Evolutionary conservation across 2,329 filamentous ascomycete species (phyloP), one percentile per base, ranked within the genome.

Genomic region (Graphilbum fragrans): DNA sequence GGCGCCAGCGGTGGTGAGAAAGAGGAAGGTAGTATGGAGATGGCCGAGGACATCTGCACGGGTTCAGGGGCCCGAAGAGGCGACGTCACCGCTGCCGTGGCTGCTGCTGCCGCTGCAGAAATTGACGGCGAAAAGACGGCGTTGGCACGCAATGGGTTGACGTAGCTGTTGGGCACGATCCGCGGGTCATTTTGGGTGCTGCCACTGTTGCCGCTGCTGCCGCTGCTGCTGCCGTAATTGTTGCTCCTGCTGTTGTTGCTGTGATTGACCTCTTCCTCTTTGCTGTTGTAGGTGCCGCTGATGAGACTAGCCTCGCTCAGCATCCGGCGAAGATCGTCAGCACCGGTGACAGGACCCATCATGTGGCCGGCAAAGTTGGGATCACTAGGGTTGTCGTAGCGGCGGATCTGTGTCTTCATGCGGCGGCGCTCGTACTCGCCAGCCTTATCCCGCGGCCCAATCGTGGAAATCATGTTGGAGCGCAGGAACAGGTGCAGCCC

Each of bases 401-500:
- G 39, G 62, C 64, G 59, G 37, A 71, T 65, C 40, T 62, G 61
- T 39, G 68, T 63, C 49, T 62, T 62, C 17, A 59, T 50, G 45
- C 60, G 58, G 41, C 61, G 68, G 52, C 57, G 64, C 52, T 65
- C 67, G 48, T 63, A 66, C 54, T 68, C 69, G 49, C 55, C 60
- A 18, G 52, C 50, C 58, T 65, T 66, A 57, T 66, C 62, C 38
- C 63, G 62, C 50, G 64, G 61, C 42, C 58, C 68, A 39, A 77
- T 74, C 21, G 72, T 72, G 12, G 70, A 67, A 12, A 70, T 65
- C 14, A 69, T 73, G 48, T 75, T 80, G 3, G 77, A 76, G 48
- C 80, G 72, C 38, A 85, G 64, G 50, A 82, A 80, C 9, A 84
- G 61, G 50, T 83, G 79, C 20, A 83, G 65, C 16, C 77, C 70